Base-by-base conservation (phyloP, 495 filamentous ascomycete species). In the Lasiosphaeria ovina region DNA sequence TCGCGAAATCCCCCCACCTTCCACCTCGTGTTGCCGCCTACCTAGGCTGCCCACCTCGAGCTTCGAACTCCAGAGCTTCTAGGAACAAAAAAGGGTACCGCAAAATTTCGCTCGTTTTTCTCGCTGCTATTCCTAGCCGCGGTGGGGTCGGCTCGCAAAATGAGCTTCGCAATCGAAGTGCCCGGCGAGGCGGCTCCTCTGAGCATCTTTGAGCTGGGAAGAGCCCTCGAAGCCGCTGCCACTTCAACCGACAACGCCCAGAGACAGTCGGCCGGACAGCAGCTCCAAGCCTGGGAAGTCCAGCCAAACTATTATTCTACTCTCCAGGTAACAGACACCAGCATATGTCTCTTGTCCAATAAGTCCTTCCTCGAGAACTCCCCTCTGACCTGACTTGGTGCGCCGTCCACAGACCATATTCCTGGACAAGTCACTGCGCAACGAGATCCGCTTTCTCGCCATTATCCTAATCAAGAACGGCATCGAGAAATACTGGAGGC, bases 381-480 rank as follows among this genome's bases (percentile, higher is more conserved):
- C 24, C 24, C 24, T 24, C 24, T 24, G 24, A 24, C 24, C 58
- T 66, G 7, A 55, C 24, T 32, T 32, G 55, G 55, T 36, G 0
- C n/a, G 34, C 10, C 42, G 32, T 35, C 34, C 35, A 11, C 49
- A 95, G 88, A 83, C 87, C 57, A 81, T 88, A 6, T 97, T 91
- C 69, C 75, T 96, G 51, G 89, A 97, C 73, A 85, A 85, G 48
- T 81, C 81, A 5, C 76, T 93, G 1, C 90, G 91, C 10, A 66
- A 80, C 12, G 87, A 93, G 64, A 81, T 91, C 47, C 88, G 94
- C 54, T 90, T 94, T 70, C 83, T 96, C n/a, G 86, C 92, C 16
- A 86, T 97, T 54, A 97, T 97, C 61, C 90, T 95, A 68, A 77
- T 98, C 56, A 97, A 97, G 71, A 96, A 97, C 72, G 94, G 91